Conservation (phyloP, 2,329 filamentous ascomycete genomes). For the Colletotrichum tamarilloi region DNA sequence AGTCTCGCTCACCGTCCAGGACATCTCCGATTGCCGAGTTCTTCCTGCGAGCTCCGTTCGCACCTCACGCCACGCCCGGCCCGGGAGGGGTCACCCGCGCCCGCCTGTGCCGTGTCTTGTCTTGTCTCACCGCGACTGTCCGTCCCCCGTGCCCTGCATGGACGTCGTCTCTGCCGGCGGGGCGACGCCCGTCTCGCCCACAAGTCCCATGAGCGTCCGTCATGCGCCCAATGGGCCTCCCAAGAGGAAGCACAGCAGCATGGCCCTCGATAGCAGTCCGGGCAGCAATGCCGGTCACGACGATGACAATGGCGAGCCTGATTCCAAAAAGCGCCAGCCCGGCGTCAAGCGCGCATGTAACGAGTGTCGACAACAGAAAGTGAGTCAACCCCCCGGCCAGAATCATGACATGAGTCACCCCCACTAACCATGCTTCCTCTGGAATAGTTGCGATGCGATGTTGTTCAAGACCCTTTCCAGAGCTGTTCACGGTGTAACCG, state of each 20-base stretch:
- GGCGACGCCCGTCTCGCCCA: constrained; percentile 64
- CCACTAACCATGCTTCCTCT: constrained; percentile 16
- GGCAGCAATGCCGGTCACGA: constrained; percentile 69
- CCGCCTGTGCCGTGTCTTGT: constrained; percentile 34
- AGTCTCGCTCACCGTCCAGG: constrained; percentile 31
- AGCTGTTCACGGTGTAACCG: constrained; percentile 83
- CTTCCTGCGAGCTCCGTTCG: constrained; percentile 25
- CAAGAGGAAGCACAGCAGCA: constrained; percentile 71
- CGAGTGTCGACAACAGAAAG: constrained; percentile 88
- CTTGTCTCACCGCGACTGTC: constrained; percentile 32
- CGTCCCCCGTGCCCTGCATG: constrained; percentile 50
- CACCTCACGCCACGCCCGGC: constrained; percentile 29
- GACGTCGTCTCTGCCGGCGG: constrained; percentile 59
- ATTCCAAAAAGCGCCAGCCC: constrained; percentile 70
- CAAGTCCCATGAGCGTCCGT: constrained; percentile 65
- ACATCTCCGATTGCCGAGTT: constrained; percentile 29
- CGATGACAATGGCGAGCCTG: constrained; percentile 64
- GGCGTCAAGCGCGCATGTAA: constrained; percentile 85
- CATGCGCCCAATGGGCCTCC: constrained; percentile 56
- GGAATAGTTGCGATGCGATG: constrained; percentile 81
- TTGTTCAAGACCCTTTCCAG: constrained; percentile 82
- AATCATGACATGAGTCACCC: not conserved
- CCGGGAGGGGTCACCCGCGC: constrained; percentile 35
- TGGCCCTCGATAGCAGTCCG: constrained; percentile 68
- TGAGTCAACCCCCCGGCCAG: constrained; percentile 54